Percentiles rank a stretch among this genome's conserved stretches.
These are phyloP conservation scores for Xylaria digitata DNA, from an alignment of 2,329 filamentous ascomycete species.

Conservation along the genomic window DNA sequence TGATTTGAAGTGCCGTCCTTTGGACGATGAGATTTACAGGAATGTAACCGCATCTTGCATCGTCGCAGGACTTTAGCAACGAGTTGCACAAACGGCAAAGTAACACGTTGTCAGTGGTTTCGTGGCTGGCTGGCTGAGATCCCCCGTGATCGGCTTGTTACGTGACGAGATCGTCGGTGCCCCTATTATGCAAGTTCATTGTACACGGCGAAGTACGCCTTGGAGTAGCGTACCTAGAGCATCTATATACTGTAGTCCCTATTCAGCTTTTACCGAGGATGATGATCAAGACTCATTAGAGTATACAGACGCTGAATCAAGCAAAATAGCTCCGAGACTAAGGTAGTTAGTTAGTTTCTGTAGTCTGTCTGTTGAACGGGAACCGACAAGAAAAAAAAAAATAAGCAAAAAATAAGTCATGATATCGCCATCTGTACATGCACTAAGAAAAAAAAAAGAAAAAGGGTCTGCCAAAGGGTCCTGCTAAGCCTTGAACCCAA, in stretches of 20 bases:
- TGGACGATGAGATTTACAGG: slow-evolving; percentile 8
- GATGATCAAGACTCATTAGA: too few relatives aligned
- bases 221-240: neutral
- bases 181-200: slow-evolving; percentile 25
- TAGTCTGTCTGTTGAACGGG: too few relatives aligned
- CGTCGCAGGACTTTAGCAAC: slow-evolving; percentile 2
- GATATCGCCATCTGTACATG: neutral
- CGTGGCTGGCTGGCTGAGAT: slow-evolving; percentile 17
- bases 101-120: slow-evolving; percentile 23
- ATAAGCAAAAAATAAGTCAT: too few relatives aligned
- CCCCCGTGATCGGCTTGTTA: slow-evolving; percentile 21
- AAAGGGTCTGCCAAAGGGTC: slow-evolving; percentile 16
- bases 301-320: too few relatives aligned
- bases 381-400: too few relatives aligned
- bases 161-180: slow-evolving; percentile 43
- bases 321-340: neutral
- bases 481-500: slow-evolving; percentile 9
- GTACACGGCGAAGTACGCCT: too few relatives aligned
- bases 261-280: neutral
- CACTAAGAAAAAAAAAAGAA: slow-evolving; percentile 17
- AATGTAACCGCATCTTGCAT: slow-evolving; percentile 19
- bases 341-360: too few relatives aligned
- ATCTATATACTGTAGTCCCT: neutral
- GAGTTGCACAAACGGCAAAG: slow-evolving; percentile 20
- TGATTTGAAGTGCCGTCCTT: slow-evolving; percentile 16